A percentile compares a stretch with the other conserved stretches of the same genome.
phyloP scores from a whole-genome alignment of 768 basidiomycete species.

The Kwoniella bestiolae region DNA sequence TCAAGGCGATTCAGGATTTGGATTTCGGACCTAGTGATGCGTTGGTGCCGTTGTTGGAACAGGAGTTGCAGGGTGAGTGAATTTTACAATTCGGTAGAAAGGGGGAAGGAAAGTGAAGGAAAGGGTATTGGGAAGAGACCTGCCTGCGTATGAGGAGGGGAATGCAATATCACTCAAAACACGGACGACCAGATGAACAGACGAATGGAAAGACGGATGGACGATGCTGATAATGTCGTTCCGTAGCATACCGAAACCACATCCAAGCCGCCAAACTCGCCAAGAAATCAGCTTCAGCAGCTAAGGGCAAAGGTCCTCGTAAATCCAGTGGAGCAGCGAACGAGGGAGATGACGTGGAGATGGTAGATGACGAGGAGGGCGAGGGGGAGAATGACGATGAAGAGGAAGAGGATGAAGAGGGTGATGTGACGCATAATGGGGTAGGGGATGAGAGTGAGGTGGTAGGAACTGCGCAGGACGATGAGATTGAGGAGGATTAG shows the following conservation, averaged over 20 bases:
- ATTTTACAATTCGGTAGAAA: no score
- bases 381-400: slow-evolving; percentile 34
- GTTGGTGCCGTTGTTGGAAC: slow-evolving; percentile 42
- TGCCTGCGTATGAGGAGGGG: no score
- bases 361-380: slow-evolving; percentile 41
- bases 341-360: slow-evolving; percentile 27
- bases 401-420: slow-evolving; percentile 45
- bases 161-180: background rate
- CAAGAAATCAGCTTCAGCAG: slow-evolving; percentile 26
- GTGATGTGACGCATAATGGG: slow-evolving; percentile 48
- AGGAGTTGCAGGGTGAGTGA: slow-evolving; percentile 51
- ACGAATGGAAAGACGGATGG: background rate
- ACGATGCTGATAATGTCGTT: background rate
- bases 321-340: slow-evolving; percentile 31
- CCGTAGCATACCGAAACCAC: slow-evolving; percentile 51
- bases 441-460: slow-evolving; percentile 58
- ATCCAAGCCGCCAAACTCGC: slow-evolving; percentile 34
- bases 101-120: no score
- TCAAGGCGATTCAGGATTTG: slow-evolving; percentile 64
- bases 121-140: no score
- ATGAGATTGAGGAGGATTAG: background rate
- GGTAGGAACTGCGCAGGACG: slow-evolving; percentile 28
- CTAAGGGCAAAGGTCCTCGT: slow-evolving; percentile 18
- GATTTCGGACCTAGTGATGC: slow-evolving; percentile 50
- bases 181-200: no score